Percentiles rank a stretch among this genome's conserved stretches.
phyloP scores from a whole-genome alignment of 805 yeast species.

The Kurtzmaniella fragi region DNA sequence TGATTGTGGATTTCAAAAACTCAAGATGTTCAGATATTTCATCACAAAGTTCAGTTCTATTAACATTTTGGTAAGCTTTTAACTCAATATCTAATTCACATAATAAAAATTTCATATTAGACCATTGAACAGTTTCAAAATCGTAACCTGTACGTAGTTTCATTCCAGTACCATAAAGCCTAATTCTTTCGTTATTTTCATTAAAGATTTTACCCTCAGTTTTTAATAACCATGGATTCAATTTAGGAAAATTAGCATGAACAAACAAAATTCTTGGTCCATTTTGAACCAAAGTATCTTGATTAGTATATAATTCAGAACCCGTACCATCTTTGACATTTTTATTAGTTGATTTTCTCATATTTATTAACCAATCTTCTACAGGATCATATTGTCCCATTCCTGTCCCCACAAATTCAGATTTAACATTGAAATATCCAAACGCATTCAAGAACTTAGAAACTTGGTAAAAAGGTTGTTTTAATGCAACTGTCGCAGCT shows the following conservation, averaged over 20 bases:
- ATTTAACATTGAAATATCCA: constrained; percentile 34
- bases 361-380: constrained; percentile 42
- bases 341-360: constrained; percentile 9
- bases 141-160: constrained; percentile 48
- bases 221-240: constrained; percentile 55
- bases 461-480: constrained; percentile 50
- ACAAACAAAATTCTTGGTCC: constrained; percentile 43
- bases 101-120: constrained; percentile 47
- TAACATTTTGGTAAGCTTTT: constrained; percentile 38
- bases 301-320: constrained; percentile 4
- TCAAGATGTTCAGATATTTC: constrained; percentile 46
- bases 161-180: constrained; percentile 58
- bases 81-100: constrained; percentile 47
- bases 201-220: constrained; percentile 35
- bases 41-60: constrained; percentile 39
- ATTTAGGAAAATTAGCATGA: constrained; percentile 64
- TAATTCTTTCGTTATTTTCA: constrained; percentile 42
- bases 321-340: constrained; percentile 5
- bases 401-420: constrained; percentile 58
- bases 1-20: constrained; percentile 33
- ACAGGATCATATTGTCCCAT: constrained; percentile 74
- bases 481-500: constrained; percentile 57
- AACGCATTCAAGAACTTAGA: constrained; percentile 47
- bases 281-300: constrained; percentile 7
- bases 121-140: constrained; percentile 57